These are phyloP conservation scores for Sugiyamaella neomexicana DNA, from an alignment of 1,139 yeast species.

Conservation along the genomic window DNA sequence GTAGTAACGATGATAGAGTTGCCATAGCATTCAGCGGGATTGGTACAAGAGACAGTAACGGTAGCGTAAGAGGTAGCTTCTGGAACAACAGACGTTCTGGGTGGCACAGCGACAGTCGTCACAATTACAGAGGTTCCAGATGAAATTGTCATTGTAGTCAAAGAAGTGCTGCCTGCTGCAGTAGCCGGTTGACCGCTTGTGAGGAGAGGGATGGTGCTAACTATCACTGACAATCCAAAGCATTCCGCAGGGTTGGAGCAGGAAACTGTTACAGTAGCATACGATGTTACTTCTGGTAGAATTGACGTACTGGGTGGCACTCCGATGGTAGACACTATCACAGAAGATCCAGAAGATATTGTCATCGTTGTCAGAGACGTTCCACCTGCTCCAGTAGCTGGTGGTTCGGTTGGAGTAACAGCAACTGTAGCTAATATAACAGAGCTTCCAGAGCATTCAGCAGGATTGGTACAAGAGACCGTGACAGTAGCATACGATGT, in stretches of 20 bases:
- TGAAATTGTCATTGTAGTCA: conserved; percentile 2
- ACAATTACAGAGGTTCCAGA: background rate
- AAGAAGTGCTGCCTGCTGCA: background rate
- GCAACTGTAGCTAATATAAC: conserved; percentile 9
- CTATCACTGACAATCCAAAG: conserved; percentile 13
- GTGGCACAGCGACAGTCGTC: background rate
- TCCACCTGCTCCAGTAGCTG: background rate
- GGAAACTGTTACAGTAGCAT: conserved; percentile 14
- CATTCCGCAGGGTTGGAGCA: conserved; percentile 17
- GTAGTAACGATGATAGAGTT: conserved; percentile 12
- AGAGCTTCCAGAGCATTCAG: conserved; percentile 10
- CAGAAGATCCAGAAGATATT: conserved; percentile 8
- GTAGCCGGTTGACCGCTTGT: background rate
- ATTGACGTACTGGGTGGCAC: conserved; percentile 7
- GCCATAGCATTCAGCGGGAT: conserved; percentile 10
- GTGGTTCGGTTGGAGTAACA: background rate
- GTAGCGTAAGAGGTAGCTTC: conserved; percentile 6
- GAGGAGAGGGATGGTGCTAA: conserved; percentile 12
- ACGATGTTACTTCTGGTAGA: background rate
- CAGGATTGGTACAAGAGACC: conserved; percentile 14
- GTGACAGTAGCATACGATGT: conserved; percentile 11
- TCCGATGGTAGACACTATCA: conserved; percentile 7
- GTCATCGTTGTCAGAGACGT: conserved; percentile 2
- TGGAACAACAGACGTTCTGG: background rate
- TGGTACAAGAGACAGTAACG: conserved; percentile 14